phyloP scores from a whole-genome alignment of 805 yeast species.

The Candida qinlingensis region DNA sequence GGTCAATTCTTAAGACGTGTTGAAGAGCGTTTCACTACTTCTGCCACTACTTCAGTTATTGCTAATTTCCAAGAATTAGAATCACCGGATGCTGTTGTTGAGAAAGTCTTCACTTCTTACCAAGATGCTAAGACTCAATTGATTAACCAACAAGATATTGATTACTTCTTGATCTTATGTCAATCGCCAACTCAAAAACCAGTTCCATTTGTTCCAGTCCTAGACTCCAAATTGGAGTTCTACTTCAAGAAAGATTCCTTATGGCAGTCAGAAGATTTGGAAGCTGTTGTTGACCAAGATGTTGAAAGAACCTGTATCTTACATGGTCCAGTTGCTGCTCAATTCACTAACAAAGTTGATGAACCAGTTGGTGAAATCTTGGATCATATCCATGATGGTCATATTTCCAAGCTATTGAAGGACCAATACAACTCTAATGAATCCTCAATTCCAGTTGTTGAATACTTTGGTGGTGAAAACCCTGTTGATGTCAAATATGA shows the following conservation, averaged over 20 bases:
- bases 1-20: conserved; percentile 88
- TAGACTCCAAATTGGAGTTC: conserved; percentile 90
- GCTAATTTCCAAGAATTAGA: conserved; percentile 69
- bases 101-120: conserved; percentile 57
- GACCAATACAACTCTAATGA: conserved; percentile 70
- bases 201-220: conserved; percentile 93
- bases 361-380: conserved; percentile 91
- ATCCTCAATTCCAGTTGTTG: conserved; percentile 77
- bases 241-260: conserved; percentile 98
- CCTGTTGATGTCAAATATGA: conserved; percentile 36
- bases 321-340: conserved; percentile 98
- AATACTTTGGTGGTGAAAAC: conserved; percentile 74
- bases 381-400: conserved; percentile 88
- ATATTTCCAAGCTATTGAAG: conserved; percentile 60
- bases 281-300: conserved; percentile 92
- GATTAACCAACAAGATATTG: conserved; percentile 92
- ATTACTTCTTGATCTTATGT: conserved; percentile 81
- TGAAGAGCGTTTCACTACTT: conserved; percentile 86
- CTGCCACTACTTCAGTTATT: conserved; percentile 57
- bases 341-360: conserved; percentile 76
- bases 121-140: conserved; percentile 77
- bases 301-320: conserved; percentile 98
- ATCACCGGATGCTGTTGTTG: conserved; percentile 57
- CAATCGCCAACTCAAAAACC: conserved; percentile 89
- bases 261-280: conserved; percentile 98